Evolutionary conservation across 176 grass and related monocot species (phyloP), one percentile per base, ranked within the genome.

Genomic region (Otatea glauca): DNA sequence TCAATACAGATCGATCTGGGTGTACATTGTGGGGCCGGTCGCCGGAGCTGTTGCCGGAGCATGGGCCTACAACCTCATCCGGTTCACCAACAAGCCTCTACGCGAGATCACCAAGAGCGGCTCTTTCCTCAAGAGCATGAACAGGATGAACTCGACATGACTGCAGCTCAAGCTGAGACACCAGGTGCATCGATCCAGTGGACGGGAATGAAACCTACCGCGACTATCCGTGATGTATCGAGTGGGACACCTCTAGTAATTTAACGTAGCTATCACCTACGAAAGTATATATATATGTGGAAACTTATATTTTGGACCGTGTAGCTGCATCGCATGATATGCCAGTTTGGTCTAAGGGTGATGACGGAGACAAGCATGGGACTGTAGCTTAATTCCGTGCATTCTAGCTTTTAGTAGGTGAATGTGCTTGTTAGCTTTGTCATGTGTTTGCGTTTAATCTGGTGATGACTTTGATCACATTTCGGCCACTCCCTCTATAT

Each of bases 1-100:
- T 61, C 25, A 79, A 62, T 99, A 93, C 81, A 18, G 68, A 63
- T 83, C 83, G 4, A 92, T 99, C 58, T 99, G 97, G 96, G 90
- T 99, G 20, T 99, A 96, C 81, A 81, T 99, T 3, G 88, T 94
- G 0, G 93, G 93, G 0, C 93, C 93, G 0, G 48, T 94, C 29
- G 87, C 75, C 16, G 93, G 97, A 24, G 69, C 97, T 5, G 88
- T 99, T 10, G 88, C 84, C 2, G 97, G 97, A 49, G 93, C 93
- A 0, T 94, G 93, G 97, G 91, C 93, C 24, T 99, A 99, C 91
- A 99, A 99, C 84, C 89, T 99, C 70, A 99, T 99, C 88, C 86
- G 97, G 15, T 99, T 99, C 93, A 99, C 97, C 78, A 94, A 96
- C 81, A 94, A 94, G 92, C 93, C 97, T 1, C 89, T 99, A 20